Conservation (phyloP, 768 basidiomycete species). For the Sporobolomyces pararoseus region DNA sequence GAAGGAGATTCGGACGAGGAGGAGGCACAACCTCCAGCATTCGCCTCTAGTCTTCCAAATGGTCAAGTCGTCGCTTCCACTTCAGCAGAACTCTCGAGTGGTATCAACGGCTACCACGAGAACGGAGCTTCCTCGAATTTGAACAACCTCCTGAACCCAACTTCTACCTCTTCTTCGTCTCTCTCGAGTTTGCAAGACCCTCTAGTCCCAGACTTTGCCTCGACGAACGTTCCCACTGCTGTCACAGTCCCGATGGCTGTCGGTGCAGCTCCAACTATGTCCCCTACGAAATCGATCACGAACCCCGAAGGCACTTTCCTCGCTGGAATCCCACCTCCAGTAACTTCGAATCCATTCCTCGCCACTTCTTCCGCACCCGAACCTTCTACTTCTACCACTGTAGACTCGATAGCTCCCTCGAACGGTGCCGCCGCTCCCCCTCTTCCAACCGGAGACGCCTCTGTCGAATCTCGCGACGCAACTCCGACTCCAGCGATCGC, state of each 20-base stretch:
- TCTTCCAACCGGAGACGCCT: constrained; percentile 47
- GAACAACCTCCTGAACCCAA: constrained; percentile 30
- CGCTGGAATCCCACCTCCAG: background rate
- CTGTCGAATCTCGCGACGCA: constrained; percentile 47
- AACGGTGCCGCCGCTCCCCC: constrained; percentile 1
- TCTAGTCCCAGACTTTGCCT: background rate
- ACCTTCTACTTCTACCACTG: background rate
- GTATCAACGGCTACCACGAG: background rate
- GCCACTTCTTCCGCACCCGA: background rate
- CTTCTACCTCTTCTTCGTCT: background rate
- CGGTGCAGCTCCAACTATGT: background rate
- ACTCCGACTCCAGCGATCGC: constrained; percentile 17
- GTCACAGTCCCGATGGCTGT: background rate
- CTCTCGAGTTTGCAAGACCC: background rate
- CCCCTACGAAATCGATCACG: background rate
- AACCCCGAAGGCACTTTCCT: background rate
- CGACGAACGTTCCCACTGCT: background rate
- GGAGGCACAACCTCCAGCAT: background rate
- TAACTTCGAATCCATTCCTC: constrained; percentile 6
- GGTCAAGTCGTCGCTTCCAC: constrained; percentile 21
- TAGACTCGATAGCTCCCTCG: background rate
- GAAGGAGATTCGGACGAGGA: constrained; percentile 7
- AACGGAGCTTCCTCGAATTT: background rate
- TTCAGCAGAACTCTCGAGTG: background rate
- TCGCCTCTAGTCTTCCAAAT: constrained; percentile 8